phyloP scores from a whole-genome alignment of 345 rosid species.

The Punica granatum region DNA sequence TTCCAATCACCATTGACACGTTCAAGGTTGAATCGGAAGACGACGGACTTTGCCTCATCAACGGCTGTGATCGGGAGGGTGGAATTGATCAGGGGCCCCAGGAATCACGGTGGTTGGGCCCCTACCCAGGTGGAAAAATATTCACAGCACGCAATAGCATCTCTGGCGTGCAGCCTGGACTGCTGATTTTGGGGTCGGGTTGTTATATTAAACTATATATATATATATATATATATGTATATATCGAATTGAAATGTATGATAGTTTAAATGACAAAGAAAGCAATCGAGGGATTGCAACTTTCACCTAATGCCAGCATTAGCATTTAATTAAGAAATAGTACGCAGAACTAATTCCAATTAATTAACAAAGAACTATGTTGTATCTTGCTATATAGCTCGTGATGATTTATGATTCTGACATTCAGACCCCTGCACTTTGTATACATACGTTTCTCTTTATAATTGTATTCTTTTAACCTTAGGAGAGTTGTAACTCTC shows the following conservation, averaged over 20 bases:
- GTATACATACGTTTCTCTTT: too few species aligned
- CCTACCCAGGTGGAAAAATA: neutral
- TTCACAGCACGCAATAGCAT: slow-evolving; percentile 12
- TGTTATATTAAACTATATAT: too few species aligned
- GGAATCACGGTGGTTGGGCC: slow-evolving; percentile 7
- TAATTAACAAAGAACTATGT: too few species aligned
- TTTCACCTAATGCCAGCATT: slow-evolving; percentile 9
- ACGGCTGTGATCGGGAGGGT: slow-evolving; percentile 1
- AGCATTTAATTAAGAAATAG: neutral
- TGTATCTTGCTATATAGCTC: too few species aligned
- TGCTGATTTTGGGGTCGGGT: neutral
- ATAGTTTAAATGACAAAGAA: neutral
- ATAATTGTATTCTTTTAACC: too few species aligned
- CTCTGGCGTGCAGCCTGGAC: slow-evolving; percentile 12
- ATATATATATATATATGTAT: too few species aligned
- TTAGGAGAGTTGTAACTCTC: too few species aligned
- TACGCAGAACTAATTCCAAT: neutral
- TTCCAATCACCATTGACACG: slow-evolving; percentile 2
- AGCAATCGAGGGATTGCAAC: neutral
- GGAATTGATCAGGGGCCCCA: neutral
- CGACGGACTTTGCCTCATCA: neutral
- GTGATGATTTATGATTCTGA: too few species aligned
- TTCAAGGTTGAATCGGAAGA: neutral
- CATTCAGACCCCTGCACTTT: too few species aligned
- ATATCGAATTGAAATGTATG: too few species aligned